Base-by-base conservation (phyloP, 2,329 filamentous ascomycete species). In the Tolypocladium pustulatum region DNA sequence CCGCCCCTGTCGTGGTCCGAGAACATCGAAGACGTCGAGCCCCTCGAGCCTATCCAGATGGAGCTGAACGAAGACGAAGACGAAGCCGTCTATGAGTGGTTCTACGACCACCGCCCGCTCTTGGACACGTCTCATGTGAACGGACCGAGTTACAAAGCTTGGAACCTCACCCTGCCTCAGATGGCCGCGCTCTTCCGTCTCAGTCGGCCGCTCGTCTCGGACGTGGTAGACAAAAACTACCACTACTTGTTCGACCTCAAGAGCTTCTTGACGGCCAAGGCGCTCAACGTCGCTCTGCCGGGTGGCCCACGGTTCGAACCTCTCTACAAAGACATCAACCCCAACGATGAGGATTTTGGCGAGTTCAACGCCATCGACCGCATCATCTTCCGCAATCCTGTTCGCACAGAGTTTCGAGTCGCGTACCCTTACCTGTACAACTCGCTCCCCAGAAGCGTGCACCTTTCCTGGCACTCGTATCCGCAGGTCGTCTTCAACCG, bases 351-450 rank as follows among this genome's bases (percentile, higher is more conserved):
- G 73, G 94, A 99, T 70, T 99, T 99, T 74, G 94, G 94, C 74
- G 94, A 99, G 74, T 99, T 99, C 81, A 99, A 99, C 69, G 94
- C 94, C 38, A 99, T 99, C 67, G 94, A 99, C 69, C 90, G 95
- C 65, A 99, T 99, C 74, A 99, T 99, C 65, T 99, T 99, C 81
- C 89, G 94, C 64, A 88, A 89, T 54, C 92, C 93, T 0, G 95
- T 97, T 64, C 86, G 93, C 65, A 99, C 93, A 10, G 94, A 99
- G 74, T 97, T 95, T 68, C 86, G 93, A 53, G 94, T 99, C 51
- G 91, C 91, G 0, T 97, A 90, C 71, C 94, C 94, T 0, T 97
- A 88, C 71, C 80, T 99, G 7, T 99, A 99, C 77, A 99, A 99
- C 72, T 96, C 93, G 22, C 81, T 99, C 7, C 95, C 94, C 1